Percentiles rank a stretch among this genome's conserved stretches.
phyloP scores from a whole-genome alignment of 176 grass and related monocot genomes.

The Metroxylon sagu region DNA sequence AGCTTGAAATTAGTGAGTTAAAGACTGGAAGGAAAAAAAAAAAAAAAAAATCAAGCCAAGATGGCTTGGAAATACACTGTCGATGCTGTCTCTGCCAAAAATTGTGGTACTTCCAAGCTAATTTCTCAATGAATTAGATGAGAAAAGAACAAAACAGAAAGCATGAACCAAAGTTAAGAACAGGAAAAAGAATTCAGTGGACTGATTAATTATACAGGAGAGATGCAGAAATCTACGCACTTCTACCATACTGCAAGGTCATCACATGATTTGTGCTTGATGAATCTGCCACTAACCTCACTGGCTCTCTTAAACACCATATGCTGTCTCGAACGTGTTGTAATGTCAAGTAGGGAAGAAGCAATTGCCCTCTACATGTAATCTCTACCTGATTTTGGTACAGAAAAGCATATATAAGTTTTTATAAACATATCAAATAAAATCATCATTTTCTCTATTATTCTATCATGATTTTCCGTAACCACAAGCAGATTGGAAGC shows the following conservation, averaged over 20 bases:
- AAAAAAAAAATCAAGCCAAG: conserved; percentile 17
- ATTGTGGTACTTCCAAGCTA: conserved; percentile 17
- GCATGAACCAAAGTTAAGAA: conserved; percentile 12
- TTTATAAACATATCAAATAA: too few species aligned
- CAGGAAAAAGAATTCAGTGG: conserved; percentile 17
- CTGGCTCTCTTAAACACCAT: conserved; percentile 23
- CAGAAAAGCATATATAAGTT: too few species aligned
- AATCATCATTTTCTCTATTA: not conserved
- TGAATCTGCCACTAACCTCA: conserved; percentile 4
- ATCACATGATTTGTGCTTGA: conserved; percentile 15
- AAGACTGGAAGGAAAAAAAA: too few species aligned
- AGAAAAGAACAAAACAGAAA: conserved; percentile 12
- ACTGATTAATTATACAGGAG: conserved; percentile 16
- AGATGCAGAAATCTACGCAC: conserved; percentile 13
- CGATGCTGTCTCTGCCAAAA: conserved; percentile 6
- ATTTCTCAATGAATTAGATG: conserved; percentile 29
- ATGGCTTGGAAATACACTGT: conserved; percentile 23
- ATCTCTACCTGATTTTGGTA: conserved; percentile 23
- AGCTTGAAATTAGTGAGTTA: too few species aligned
- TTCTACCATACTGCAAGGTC: conserved; percentile 29
- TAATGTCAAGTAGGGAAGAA: conserved; percentile 26
- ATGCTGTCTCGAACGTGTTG: conserved; percentile 26
- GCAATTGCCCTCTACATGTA: conserved; percentile 28
- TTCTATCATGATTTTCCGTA: not conserved
- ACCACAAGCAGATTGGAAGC: conserved; percentile 17